Conservation (phyloP, 495 filamentous ascomycete species). For the Trichoderma parareesei region DNA sequence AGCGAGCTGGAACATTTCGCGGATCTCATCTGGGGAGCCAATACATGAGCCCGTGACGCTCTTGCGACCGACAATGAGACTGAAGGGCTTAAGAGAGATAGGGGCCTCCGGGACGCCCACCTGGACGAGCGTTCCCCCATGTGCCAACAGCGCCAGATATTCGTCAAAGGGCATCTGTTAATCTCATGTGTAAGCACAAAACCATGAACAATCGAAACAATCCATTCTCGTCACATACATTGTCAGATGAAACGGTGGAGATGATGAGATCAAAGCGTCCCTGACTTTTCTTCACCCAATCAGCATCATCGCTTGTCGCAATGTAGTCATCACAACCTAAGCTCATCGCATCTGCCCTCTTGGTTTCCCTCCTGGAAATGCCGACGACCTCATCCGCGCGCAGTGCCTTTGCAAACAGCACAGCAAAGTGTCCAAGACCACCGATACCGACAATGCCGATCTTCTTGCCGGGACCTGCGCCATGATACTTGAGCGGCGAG, state of each 20-base stretch:
- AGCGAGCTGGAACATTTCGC: slow-evolving; percentile 71
- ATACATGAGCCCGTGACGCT: slow-evolving; percentile 70
- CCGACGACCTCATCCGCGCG: slow-evolving; percentile 68
- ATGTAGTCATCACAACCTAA: slow-evolving; percentile 67
- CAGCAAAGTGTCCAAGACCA: slow-evolving; percentile 65
- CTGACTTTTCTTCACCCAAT: slow-evolving; percentile 58
- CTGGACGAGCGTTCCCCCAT: slow-evolving; percentile 69
- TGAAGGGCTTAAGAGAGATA: slow-evolving; percentile 53
- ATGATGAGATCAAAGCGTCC: slow-evolving; percentile 70
- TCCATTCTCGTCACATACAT: not conserved
- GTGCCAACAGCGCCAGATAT: slow-evolving; percentile 62
- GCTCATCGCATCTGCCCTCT: slow-evolving; percentile 60
- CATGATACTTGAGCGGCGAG: slow-evolving; percentile 62
- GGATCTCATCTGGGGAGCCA: slow-evolving; percentile 64
- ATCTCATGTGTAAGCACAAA: not conserved
- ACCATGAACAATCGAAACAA: not conserved
- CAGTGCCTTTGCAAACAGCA: slow-evolving; percentile 64
- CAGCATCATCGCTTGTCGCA: slow-evolving; percentile 67
- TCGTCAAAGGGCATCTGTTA: slow-evolving; percentile 59
- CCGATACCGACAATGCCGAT: slow-evolving; percentile 82
- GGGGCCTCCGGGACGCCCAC: slow-evolving; percentile 54
- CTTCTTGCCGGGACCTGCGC: slow-evolving; percentile 66
- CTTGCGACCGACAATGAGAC: slow-evolving; percentile 60
- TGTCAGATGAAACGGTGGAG: slow-evolving; percentile 63
- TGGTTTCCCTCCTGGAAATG: slow-evolving; percentile 61